Conservation (phyloP, 2,329 filamentous ascomycete genomes). For the Colletotrichum sp. region DNA sequence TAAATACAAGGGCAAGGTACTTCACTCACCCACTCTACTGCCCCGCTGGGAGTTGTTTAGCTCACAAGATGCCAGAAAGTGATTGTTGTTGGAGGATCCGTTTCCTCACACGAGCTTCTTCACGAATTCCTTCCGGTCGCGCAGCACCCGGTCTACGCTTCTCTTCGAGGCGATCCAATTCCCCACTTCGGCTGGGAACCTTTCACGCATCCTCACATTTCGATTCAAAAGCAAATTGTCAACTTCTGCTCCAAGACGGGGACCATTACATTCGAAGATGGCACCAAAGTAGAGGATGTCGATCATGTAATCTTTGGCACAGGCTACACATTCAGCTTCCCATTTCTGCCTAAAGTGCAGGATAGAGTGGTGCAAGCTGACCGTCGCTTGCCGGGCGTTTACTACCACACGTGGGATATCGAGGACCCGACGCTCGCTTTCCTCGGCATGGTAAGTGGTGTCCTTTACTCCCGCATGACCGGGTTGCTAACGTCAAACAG, state of each 20-base stretch:
- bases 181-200: conserved; percentile 60
- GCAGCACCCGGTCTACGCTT: conserved; percentile 51
- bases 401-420: conserved; percentile 39
- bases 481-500: conserved; percentile 15
- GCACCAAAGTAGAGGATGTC: conserved; percentile 49
- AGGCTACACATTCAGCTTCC: conserved; percentile 63
- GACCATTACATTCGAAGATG: conserved; percentile 56
- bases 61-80: conserved; percentile 42
- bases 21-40: neutral
- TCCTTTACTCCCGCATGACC: neutral
- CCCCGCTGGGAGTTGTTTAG: neutral
- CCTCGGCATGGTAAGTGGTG: conserved; percentile 37
- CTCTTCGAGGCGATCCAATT: conserved; percentile 50
- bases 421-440: conserved; percentile 38
- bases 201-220: conserved; percentile 58
- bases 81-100: conserved; percentile 61
- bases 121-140: conserved; percentile 54
- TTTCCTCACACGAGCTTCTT: conserved; percentile 62
- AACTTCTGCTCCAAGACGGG: conserved; percentile 37
- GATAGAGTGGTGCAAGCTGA: conserved; percentile 43
- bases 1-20: conserved; percentile 25
- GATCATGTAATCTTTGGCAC: conserved; percentile 66
- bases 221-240: conserved; percentile 47
- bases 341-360: conserved; percentile 54
- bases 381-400: conserved; percentile 36